These are phyloP conservation scores for Aspergillus campestris DNA, from an alignment of 495 filamentous ascomycete species.

Conservation along the genomic window DNA sequence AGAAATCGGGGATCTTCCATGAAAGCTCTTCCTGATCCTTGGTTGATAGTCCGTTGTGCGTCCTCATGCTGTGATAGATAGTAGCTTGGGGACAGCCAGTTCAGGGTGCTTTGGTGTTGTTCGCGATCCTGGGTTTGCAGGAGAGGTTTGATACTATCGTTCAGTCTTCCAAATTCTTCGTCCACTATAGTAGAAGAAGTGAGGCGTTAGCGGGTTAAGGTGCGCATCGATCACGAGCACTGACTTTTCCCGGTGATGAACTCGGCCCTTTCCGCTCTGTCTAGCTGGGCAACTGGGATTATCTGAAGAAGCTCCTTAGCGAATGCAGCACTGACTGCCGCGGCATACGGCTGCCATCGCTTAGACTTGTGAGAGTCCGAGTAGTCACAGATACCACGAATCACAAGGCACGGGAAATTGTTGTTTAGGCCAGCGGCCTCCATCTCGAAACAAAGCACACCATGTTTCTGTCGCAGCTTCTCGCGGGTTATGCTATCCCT, in stretches of 20 bases:
- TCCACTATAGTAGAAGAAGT: neutral
- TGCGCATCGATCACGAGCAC: neutral
- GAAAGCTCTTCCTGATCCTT: neutral
- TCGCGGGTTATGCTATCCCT: neutral
- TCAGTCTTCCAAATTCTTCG: neutral
- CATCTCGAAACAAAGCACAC: neutral
- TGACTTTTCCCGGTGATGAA: neutral
- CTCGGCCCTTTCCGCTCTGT: neutral
- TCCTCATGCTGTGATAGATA: neutral
- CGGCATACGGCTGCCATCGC: slow-evolving; percentile 19
- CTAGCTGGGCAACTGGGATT: neutral
- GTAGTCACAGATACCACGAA: slow-evolving; percentile 21
- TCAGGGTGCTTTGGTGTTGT: neutral
- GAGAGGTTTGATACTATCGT: neutral
- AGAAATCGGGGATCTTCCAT: neutral
- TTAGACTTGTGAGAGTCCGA: slow-evolving; percentile 21
- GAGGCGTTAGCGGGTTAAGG: neutral
- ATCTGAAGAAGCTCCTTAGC: slow-evolving; percentile 11
- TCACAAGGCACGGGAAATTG: slow-evolving; percentile 15
- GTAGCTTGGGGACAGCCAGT: neutral
- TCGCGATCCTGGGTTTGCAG: neutral
- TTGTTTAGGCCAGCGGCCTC: neutral
- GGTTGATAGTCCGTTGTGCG: neutral
- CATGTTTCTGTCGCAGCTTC: neutral
- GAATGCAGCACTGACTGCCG: slow-evolving; percentile 14